phyloP scores from a whole-genome alignment of 768 basidiomycete species.

The Termitomyces sp. region DNA sequence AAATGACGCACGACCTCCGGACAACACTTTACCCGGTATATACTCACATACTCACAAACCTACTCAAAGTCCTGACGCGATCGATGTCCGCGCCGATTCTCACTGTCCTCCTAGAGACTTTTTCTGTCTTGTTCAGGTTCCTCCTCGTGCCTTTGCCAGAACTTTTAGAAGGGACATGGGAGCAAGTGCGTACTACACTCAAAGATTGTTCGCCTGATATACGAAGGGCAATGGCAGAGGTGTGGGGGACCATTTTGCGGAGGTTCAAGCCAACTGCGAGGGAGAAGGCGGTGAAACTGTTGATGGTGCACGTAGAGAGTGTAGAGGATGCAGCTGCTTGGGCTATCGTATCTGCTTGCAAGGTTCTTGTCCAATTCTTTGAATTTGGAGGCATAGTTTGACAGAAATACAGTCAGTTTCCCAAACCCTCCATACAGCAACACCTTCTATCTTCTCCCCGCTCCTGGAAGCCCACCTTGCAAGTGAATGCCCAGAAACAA shows the following conservation, averaged over 20 bases:
- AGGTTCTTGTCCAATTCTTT: constrained; percentile 37
- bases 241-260: constrained; percentile 78
- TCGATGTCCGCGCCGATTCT: constrained; percentile 57
- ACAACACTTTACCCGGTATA: constrained; percentile 67
- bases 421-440: constrained; percentile 74
- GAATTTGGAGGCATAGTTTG: constrained; percentile 1
- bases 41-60: constrained; percentile 43
- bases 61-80: constrained; percentile 53
- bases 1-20: constrained; percentile 77
- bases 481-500: constrained; percentile 29
- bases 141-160: constrained; percentile 63
- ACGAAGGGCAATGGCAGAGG: constrained; percentile 76
- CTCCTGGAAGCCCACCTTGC: constrained; percentile 54
- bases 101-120: constrained; percentile 59
- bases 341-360: constrained; percentile 74
- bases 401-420: constrained; percentile 59
- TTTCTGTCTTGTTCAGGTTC: constrained; percentile 67
- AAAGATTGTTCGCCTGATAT: constrained; percentile 65
- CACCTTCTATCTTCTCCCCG: constrained; percentile 54
- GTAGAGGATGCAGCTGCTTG: constrained; percentile 67
- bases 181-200: constrained; percentile 40
- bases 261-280: constrained; percentile 60
- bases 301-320: constrained; percentile 45
- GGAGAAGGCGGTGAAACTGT: constrained; percentile 48
- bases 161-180: constrained; percentile 60